Conservation (phyloP, 2,329 filamentous ascomycete species). For the Ophiostoma tasmaniense region DNA sequence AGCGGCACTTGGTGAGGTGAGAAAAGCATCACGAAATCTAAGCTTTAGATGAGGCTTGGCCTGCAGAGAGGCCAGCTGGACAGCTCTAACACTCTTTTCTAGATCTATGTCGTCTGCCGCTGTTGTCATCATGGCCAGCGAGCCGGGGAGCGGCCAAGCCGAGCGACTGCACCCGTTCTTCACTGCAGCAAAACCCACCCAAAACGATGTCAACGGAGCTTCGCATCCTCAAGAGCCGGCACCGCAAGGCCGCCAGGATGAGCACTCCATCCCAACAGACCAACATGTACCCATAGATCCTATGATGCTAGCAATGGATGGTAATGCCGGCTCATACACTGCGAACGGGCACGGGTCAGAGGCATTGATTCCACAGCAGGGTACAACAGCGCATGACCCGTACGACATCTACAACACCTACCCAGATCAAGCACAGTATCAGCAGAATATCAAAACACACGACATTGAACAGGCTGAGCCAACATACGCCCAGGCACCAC, state of each 20-base stretch:
- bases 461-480: background rate
- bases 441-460: background rate
- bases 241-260: background rate
- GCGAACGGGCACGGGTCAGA: background rate
- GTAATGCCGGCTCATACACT: background rate
- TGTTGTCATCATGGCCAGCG: conserved; percentile 38
- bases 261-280: conserved; percentile 11
- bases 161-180: conserved; percentile 52
- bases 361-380: background rate
- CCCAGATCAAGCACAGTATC: background rate
- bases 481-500: background rate
- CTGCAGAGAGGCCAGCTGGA: background rate
- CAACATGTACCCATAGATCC: background rate
- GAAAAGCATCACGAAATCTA: background rate
- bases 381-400: background rate
- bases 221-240: background rate
- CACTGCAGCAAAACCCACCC: conserved; percentile 24
- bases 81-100: background rate
- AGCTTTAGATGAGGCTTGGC: background rate
- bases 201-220: conserved; percentile 2
- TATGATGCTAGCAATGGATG: background rate
- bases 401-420: background rate
- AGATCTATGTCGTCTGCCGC: conserved; percentile 36
- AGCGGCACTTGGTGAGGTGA: background rate
- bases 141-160: conserved; percentile 26